Conservation (phyloP, 495 filamentous ascomycete genomes). For the Penicillium coprophilum region DNA sequence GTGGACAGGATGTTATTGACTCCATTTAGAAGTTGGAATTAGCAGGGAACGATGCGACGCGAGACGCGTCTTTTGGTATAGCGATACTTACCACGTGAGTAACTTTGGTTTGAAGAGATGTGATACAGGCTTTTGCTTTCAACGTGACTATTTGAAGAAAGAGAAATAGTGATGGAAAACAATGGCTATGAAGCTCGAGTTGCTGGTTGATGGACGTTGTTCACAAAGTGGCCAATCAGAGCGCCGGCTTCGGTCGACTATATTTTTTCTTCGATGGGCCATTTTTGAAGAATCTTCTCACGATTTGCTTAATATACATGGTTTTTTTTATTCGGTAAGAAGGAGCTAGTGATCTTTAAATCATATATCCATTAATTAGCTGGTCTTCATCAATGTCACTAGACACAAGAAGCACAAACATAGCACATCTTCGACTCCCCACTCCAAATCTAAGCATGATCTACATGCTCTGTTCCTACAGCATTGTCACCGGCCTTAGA, state of each 20-base stretch:
- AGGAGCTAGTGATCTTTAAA: neutral
- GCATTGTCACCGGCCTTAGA: slow-evolving; percentile 19
- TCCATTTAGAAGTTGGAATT: neutral
- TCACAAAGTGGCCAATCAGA: slow-evolving; percentile 37
- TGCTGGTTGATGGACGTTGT: slow-evolving; percentile 12
- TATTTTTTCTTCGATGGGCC: neutral
- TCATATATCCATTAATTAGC: neutral
- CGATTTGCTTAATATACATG: too few relatives aligned
- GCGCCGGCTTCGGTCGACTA: neutral
- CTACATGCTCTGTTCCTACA: slow-evolving; percentile 29
- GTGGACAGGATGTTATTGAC: neutral
- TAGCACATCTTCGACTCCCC: neutral
- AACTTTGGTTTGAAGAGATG: neutral
- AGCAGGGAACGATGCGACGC: neutral
- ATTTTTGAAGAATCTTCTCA: too few relatives aligned
- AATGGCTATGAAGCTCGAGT: neutral
- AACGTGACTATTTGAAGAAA: neutral
- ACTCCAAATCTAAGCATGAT: slow-evolving; percentile 16
- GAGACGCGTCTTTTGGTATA: neutral
- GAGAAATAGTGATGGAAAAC: neutral
- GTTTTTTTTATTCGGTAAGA: too few relatives aligned
- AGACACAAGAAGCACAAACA: neutral
- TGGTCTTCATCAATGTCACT: neutral
- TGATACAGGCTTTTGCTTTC: neutral
- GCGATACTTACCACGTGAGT: neutral